phyloP scores from a whole-genome alignment of 73 alveolate genomes.

The Paramecium primaurelia region DNA sequence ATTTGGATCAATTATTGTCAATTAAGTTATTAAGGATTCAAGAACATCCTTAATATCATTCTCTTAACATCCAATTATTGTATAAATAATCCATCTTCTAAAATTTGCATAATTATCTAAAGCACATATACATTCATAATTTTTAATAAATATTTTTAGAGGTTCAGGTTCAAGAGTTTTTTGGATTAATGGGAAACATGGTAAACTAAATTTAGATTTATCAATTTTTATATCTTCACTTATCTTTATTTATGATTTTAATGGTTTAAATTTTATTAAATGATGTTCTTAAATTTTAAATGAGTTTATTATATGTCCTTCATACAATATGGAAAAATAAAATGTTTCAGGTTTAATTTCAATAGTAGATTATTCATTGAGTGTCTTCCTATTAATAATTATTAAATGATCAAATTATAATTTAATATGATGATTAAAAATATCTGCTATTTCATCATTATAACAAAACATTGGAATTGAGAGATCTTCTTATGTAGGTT shows the following conservation, averaged over 20 bases:
- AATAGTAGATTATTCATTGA: not conserved
- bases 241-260: not conserved
- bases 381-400: not conserved
- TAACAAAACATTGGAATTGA: not conserved
- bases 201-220: not conserved
- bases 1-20: not conserved
- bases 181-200: not conserved
- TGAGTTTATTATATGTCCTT: not conserved
- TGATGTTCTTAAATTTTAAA: not conserved
- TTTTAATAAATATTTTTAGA: not conserved
- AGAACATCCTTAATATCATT: not conserved
- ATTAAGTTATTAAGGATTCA: not conserved
- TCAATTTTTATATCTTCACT: not conserved
- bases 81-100: not conserved
- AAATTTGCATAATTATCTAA: not conserved
- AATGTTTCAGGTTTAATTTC: not conserved
- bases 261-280: not conserved
- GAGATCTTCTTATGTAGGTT: not conserved
- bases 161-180: not conserved
- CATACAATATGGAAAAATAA: not conserved
- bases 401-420: not conserved
- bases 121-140: constrained; percentile 1
- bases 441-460: not conserved
- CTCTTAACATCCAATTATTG: not conserved
- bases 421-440: not conserved